Conservation (phyloP, 2,329 filamentous ascomycete species). For the Calonectria leucothoes region DNA sequence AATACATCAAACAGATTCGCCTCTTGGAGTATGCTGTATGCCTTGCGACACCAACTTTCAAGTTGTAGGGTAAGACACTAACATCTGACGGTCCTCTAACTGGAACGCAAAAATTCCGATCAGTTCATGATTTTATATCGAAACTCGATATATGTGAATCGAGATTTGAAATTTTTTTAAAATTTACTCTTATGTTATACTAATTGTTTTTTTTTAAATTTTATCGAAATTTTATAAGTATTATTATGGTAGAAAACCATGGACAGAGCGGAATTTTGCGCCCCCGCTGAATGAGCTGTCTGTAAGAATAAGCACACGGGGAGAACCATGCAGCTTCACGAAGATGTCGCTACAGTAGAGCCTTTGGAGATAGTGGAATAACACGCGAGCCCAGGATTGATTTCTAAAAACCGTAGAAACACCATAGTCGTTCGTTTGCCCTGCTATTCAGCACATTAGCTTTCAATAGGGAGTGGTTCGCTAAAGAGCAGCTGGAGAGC, state of each 20-base stretch:
- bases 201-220: no score
- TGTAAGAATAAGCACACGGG: neutral
- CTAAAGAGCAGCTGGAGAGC: neutral
- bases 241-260: no score
- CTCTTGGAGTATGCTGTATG: neutral
- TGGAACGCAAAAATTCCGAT: no score
- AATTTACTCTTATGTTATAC: no score
- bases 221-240: no score
- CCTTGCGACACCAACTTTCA: no score
- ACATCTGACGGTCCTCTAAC: neutral
- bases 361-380: neutral
- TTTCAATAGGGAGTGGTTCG: neutral
- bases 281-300: neutral
- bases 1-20: no score
- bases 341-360: neutral
- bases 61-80: neutral
- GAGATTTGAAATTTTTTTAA: no score
- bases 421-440: neutral
- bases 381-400: neutral
- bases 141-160: no score
- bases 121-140: no score
- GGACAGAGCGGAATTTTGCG: no score
- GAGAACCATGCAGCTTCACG: neutral
- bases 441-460: neutral
- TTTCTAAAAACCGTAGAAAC: no score